These are phyloP conservation scores for Dactylorhiza incarnata DNA, from an alignment of 106 monocot genomes.

Conservation along the genomic window DNA sequence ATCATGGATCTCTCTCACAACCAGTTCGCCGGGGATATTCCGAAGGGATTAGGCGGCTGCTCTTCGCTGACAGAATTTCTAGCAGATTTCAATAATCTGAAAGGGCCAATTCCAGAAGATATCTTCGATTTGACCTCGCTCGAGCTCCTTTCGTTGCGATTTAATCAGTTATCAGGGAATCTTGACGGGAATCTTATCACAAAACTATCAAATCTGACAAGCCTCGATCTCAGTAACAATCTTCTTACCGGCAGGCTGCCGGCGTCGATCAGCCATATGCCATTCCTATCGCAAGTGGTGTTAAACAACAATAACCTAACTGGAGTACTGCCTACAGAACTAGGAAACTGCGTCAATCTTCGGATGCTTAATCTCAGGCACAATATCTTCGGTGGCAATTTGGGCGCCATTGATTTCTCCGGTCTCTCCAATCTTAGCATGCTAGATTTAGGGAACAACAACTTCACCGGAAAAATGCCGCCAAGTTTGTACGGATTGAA, in stretches of 20 bases:
- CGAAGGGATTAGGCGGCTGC: background rate
- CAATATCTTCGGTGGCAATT: slow-evolving; percentile 1
- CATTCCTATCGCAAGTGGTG: background rate
- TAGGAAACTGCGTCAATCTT: slow-evolving; percentile 1
- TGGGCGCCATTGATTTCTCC: slow-evolving; percentile 1
- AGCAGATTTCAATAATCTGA: slow-evolving; percentile 8
- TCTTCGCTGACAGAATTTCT: slow-evolving; percentile 3
- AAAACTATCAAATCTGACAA: background rate
- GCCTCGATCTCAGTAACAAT: slow-evolving; percentile 4
- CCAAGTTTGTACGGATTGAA: background rate
- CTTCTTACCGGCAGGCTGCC: slow-evolving; percentile 7
- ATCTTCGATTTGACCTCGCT: background rate
- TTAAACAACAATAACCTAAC: background rate
- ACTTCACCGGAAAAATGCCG: slow-evolving; percentile 3
- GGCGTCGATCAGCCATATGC: slow-evolving; percentile 1
- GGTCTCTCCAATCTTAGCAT: slow-evolving; percentile 1
- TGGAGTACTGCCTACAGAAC: background rate
- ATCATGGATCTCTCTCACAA: slow-evolving; percentile 2
- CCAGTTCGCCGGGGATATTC: background rate
- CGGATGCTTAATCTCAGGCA: slow-evolving; percentile 6
- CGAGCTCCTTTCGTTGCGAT: slow-evolving; percentile 1
- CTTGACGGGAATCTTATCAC: background rate
- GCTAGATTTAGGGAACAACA: slow-evolving; percentile 12
- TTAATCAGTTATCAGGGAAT: slow-evolving; percentile 8
- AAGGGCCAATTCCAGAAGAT: background rate